Conservation (phyloP, 345 rosid genomes). For the Gynandropsis gynandra region DNA sequence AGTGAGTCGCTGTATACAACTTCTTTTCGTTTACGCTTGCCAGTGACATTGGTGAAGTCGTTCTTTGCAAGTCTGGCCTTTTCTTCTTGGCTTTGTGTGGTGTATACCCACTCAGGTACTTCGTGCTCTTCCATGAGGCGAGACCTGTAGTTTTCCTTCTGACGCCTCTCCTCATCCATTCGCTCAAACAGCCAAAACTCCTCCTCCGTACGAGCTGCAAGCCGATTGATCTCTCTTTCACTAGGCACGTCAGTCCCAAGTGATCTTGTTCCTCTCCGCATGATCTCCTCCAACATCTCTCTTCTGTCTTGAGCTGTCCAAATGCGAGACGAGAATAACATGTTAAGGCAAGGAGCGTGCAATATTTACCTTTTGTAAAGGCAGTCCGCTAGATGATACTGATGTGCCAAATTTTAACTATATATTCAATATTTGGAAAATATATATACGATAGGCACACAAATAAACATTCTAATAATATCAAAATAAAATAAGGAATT, state of each 20-base stretch:
- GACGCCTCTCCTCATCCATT: slow-evolving; percentile 92
- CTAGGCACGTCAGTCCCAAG: slow-evolving; percentile 96
- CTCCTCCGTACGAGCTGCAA: slow-evolving; percentile 83
- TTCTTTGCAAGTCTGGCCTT: slow-evolving; percentile 46
- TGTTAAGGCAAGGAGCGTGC: slow-evolving; percentile 9
- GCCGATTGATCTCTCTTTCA: slow-evolving; percentile 96
- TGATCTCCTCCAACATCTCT: slow-evolving; percentile 89
- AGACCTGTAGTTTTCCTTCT: slow-evolving; percentile 68
- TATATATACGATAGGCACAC: too few relatives aligned
- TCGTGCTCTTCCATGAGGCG: slow-evolving; percentile 96
- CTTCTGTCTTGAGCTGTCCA: slow-evolving; percentile 88
- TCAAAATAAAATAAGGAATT: too few relatives aligned
- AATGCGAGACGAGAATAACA: slow-evolving; percentile 10
- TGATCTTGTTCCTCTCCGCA: slow-evolving; percentile 95
- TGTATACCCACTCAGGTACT: slow-evolving; percentile 95
- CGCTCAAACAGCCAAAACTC: slow-evolving; percentile 88
- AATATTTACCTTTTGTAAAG: neutral
- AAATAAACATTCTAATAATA: too few relatives aligned
- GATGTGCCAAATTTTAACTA: too few relatives aligned
- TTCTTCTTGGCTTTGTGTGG: slow-evolving; percentile 46
- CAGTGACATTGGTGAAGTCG: slow-evolving; percentile 40
- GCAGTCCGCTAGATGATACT: neutral
- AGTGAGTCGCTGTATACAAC: slow-evolving; percentile 68
- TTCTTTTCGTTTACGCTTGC: slow-evolving; percentile 80
- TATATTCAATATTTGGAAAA: too few relatives aligned